Evolutionary conservation across 129 eudicot species (phyloP).

Genomic region (Flaveria trinervia): DNA sequence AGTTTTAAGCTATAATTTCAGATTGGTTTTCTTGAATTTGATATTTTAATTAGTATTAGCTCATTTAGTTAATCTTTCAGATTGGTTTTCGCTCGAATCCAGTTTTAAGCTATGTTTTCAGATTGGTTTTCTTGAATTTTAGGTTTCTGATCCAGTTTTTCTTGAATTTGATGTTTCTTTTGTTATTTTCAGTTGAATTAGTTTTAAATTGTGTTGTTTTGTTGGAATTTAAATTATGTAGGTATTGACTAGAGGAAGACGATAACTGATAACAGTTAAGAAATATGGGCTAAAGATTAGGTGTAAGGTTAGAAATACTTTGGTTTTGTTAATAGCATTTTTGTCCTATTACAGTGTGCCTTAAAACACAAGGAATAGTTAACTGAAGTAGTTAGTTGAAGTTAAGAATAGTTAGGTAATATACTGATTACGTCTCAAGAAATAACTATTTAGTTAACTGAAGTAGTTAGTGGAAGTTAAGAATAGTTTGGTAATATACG

Average conservation of each 20-base stretch:
- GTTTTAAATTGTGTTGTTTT: neutral
- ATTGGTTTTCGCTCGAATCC: too few species aligned
- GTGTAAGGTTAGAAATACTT: constrained; percentile 1
- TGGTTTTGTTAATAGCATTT: neutral
- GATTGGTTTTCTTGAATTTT: too few species aligned
- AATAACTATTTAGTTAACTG: neutral
- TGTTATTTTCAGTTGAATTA: constrained; percentile 3
- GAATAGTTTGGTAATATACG: too few species aligned
- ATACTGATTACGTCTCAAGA: too few species aligned
- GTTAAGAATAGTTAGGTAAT: neutral
- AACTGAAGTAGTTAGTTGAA: neutral
- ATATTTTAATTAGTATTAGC: too few species aligned
- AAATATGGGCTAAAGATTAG: neutral
- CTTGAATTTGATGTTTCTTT: neutral
- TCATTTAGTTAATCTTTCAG: too few species aligned
- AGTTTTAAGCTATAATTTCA: too few species aligned
- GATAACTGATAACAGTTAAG: neutral
- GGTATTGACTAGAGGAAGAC: constrained; percentile 6
- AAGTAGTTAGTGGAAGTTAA: neutral
- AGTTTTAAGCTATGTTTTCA: too few species aligned
- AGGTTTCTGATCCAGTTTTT: too few species aligned
- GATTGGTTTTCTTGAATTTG: too few species aligned
- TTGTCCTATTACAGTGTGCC: neutral
- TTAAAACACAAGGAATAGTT: neutral
- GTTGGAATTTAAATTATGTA: neutral